Evolutionary conservation across 768 basidiomycete species (phyloP).

Genomic region (Xerocomellus chrysenteron): DNA sequence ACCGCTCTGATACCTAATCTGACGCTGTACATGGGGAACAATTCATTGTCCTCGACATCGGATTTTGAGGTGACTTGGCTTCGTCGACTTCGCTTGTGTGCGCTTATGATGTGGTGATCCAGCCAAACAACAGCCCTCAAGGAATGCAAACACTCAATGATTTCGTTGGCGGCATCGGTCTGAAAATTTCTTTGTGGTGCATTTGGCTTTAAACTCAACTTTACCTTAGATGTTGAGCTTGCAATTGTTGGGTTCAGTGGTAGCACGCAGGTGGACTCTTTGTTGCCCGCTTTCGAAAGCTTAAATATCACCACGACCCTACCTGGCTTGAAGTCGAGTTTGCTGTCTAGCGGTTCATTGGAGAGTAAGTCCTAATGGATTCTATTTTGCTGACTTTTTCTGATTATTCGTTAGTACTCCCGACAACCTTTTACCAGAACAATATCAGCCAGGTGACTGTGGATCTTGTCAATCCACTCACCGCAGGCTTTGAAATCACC

Average conservation of each 20-base stretch:
- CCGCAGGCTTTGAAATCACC: slow-evolving; percentile 55
- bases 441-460: slow-evolving; percentile 69
- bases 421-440: slow-evolving; percentile 59
- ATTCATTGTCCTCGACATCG: slow-evolving; percentile 50
- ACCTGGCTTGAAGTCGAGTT: slow-evolving; percentile 56
- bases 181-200: not conserved
- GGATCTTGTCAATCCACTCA: slow-evolving; percentile 66
- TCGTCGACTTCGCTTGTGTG: not conserved
- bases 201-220: not conserved
- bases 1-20: slow-evolving; percentile 62
- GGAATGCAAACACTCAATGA: slow-evolving; percentile 64
- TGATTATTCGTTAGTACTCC: slow-evolving; percentile 43
- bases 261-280: slow-evolving; percentile 58
- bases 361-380: slow-evolving; percentile 37
- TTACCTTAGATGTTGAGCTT: slow-evolving; percentile 49
- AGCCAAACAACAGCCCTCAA: slow-evolving; percentile 62
- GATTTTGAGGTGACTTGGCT: slow-evolving; percentile 43
- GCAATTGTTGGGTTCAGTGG: slow-evolving; percentile 56
- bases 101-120: slow-evolving; percentile 6
- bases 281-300: slow-evolving; percentile 59
- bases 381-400: not conserved
- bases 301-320: slow-evolving; percentile 55
- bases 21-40: slow-evolving; percentile 58
- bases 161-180: slow-evolving; percentile 62
- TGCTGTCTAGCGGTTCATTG: slow-evolving; percentile 57